A percentile compares a stretch with the other conserved stretches of the same genome.
phyloP scores from a whole-genome alignment of 2,329 filamentous ascomycete genomes.

The Microdochium nivale region DNA sequence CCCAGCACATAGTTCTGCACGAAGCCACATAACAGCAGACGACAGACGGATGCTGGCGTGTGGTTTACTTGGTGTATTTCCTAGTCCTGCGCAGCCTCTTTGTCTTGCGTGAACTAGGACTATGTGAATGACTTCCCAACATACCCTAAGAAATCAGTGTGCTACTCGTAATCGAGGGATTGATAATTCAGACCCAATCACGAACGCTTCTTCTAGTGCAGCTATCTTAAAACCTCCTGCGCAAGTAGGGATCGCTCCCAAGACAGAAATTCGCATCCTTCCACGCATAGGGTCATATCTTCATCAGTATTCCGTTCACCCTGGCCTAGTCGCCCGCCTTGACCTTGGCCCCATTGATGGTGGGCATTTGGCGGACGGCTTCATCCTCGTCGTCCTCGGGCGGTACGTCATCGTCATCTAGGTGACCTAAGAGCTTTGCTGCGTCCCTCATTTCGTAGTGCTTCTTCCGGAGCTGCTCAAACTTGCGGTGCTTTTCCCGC shows the following conservation, averaged over 20 bases:
- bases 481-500: conserved; percentile 81
- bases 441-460: conserved; percentile 99
- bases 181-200: background rate
- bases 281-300: background rate
- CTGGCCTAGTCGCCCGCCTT: conserved; percentile 13
- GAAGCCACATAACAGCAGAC: no score
- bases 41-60: no score
- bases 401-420: background rate
- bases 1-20: no score
- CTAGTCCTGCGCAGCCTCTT: no score
- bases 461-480: conserved; percentile 86
- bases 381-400: conserved; percentile 48
- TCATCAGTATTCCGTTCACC: background rate
- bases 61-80: no score
- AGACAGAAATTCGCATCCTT: background rate
- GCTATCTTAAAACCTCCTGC: background rate
- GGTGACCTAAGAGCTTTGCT: conserved; percentile 72
- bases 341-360: conserved; percentile 15
- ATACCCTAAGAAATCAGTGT: no score
- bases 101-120: no score
- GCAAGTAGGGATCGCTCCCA: no score
- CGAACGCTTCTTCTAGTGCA: conserved; percentile 1
- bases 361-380: conserved; percentile 27
- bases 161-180: no score
- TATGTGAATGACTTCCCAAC: no score